A percentile compares a stretch with the other conserved stretches of the same genome.
These are phyloP conservation scores for Pseudocercospora fijiensis DNA, from an alignment of 2,329 filamentous ascomycete genomes.

Conservation along the genomic window DNA sequence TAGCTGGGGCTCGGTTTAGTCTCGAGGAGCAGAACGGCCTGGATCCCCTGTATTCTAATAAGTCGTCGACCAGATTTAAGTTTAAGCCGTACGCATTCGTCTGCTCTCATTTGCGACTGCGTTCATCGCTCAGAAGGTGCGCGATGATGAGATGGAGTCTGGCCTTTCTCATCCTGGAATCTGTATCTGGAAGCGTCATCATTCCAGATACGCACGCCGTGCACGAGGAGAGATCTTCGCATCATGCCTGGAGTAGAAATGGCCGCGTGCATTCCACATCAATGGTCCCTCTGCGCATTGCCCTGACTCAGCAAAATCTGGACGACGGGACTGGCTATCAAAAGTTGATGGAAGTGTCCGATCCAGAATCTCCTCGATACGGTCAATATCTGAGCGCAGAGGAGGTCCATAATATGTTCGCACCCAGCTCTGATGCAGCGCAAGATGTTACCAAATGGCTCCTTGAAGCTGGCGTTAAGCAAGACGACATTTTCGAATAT, in stretches of 20 bases:
- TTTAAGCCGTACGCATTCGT: no score
- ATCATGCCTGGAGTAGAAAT: constrained; percentile 37
- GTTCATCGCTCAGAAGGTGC: neutral
- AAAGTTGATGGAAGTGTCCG: constrained; percentile 36
- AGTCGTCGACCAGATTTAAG: no score
- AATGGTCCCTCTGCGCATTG: constrained; percentile 34
- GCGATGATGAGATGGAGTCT: neutral
- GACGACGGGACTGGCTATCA: constrained; percentile 25
- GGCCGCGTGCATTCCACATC: constrained; percentile 39
- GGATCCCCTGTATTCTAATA: no score
- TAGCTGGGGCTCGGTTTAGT: no score
- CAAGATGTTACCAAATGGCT: constrained; percentile 56
- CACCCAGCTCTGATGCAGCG: constrained; percentile 38
- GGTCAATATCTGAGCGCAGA: constrained; percentile 39
- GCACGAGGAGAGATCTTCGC: constrained; percentile 21
- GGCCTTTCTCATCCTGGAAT: no score
- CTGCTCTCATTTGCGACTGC: no score
- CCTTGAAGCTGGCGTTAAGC: constrained; percentile 51
- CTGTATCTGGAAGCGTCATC: neutral
- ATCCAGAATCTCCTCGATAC: constrained; percentile 37
- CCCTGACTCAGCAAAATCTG: constrained; percentile 28
- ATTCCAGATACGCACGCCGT: constrained; percentile 19
- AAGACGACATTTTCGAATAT: constrained; percentile 51
- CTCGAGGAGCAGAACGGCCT: neutral
- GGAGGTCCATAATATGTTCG: constrained; percentile 44